Base-by-base conservation (phyloP, 2,329 filamentous ascomycete genomes). In the Celoporthe dispersa region DNA sequence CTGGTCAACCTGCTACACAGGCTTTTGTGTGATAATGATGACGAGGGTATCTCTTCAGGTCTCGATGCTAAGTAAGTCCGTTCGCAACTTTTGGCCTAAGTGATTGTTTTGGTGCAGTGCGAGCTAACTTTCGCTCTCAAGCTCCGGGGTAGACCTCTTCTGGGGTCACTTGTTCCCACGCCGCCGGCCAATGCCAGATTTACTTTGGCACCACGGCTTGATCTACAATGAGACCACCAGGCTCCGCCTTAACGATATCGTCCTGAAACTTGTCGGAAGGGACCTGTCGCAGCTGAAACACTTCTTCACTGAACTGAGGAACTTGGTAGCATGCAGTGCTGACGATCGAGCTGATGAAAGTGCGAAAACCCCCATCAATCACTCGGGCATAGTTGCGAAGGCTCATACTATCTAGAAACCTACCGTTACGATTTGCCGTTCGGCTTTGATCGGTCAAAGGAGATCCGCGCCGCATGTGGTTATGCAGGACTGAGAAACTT, bases 401-500 rank as follows among this genome's bases (percentile, higher is more conserved):
- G n/a, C 28, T 67, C n/a, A 60, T 53, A 25, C 7, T 11, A 41
- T 48, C 4, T 37, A 73, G 70, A 73, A 72, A 82, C 84, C 8
- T 91, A 91, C 74, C 83, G 84, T 19, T 91, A 90, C 72, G 87
- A 92, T 0, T 81, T 91, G 3, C 82, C 82, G 5, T 87, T 84
- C 76, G 80, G 83, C 62, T 91, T 92, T 72, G 92, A 95, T 65
- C 85, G 90, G 44, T 80, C 80, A 53, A 90, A 88, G 75, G 87
- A 89, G 22, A 86, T 97, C n/a, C 89, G 94, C 72, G 90, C 93
- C 1, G 81, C 88, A 1, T 92, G 92, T 72, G 94, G 94, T 28
- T 97, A 97, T 78, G 89, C 92, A n/a, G 96, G 96, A 1, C 81
- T 99, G n/a, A 87, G 87, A 69, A 99, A 99, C 76, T 86, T 98